Conservation (phyloP, 306 rosid genomes). For the Prosopis cineraria region DNA sequence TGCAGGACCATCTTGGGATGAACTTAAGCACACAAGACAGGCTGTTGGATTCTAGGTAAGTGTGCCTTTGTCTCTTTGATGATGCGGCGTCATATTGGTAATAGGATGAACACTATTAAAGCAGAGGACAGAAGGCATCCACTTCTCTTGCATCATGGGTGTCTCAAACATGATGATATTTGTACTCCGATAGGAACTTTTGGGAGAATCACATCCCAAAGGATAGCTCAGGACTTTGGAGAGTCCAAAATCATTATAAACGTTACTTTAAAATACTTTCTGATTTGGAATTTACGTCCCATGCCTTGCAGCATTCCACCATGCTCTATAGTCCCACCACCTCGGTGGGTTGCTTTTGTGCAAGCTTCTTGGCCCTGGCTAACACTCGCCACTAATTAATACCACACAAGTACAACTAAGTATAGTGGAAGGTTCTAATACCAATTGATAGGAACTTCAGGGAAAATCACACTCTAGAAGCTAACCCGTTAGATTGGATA, state of each 20-base stretch:
- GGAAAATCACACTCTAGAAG: too few relatives aligned
- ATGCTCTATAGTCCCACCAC: too few relatives aligned
- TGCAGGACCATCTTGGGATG: slow-evolving; percentile 92
- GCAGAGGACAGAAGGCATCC: background rate
- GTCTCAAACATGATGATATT: slow-evolving; percentile 2
- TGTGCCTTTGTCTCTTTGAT: slow-evolving; percentile 20
- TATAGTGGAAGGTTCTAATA: too few relatives aligned
- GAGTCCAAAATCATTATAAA: background rate
- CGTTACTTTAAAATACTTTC: background rate
- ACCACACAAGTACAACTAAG: too few relatives aligned
- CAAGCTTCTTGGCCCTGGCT: too few relatives aligned
- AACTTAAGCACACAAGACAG: too few relatives aligned
- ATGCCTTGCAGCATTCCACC: too few relatives aligned
- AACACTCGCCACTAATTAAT: too few relatives aligned
- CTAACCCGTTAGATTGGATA: too few relatives aligned
- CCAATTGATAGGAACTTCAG: too few relatives aligned
- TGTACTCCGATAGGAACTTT: background rate
- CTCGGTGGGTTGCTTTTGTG: too few relatives aligned
- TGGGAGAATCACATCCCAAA: background rate
- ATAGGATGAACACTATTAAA: background rate
- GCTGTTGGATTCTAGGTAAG: slow-evolving; percentile 92
- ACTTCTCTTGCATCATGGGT: slow-evolving; percentile 7
- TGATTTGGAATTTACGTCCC: background rate
- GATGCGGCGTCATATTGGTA: background rate
- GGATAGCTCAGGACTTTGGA: background rate